Conservation (phyloP, 768 basidiomycete genomes). For the Lactarius hengduanensis region DNA sequence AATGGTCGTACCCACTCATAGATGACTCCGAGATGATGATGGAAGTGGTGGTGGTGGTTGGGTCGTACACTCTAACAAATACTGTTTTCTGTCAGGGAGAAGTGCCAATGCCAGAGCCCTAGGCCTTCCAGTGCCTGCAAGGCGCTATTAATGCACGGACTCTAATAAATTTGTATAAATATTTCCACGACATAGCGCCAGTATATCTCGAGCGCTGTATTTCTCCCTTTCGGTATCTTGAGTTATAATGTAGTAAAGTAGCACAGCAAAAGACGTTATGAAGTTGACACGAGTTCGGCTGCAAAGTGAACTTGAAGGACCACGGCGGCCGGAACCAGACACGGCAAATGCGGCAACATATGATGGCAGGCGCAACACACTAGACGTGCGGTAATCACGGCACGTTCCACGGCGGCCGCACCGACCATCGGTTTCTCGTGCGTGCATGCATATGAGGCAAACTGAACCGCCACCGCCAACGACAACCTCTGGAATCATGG, state of each 20-base stretch:
- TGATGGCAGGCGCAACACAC: not conserved
- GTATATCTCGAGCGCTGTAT: not conserved
- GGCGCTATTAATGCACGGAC: constrained; percentile 7
- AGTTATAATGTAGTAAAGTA: not conserved
- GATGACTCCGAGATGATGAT: not conserved
- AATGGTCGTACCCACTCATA: not conserved
- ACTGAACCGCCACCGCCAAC: not conserved
- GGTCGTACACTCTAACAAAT: not conserved
- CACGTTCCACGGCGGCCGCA: not conserved
- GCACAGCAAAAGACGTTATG: not conserved
- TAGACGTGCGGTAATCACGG: not conserved
- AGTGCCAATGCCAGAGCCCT: not conserved
- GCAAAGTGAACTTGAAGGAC: not conserved
- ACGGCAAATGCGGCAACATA: not conserved
- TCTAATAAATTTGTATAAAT: not conserved
- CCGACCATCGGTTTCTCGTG: not conserved
- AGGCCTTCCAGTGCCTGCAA: not conserved
- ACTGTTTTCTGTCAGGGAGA: not conserved
- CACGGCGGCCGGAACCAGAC: not conserved
- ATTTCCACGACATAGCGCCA: constrained; percentile 1
- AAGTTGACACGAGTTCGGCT: not conserved
- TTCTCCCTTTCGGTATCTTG: not conserved
- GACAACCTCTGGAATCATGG: not conserved
- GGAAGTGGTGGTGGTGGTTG: not conserved
- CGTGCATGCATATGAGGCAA: not conserved